Evolutionary conservation across 441 rosid species (phyloP), one percentile per base, ranked within the genome.

Genomic region (Brassica hybrid): DNA sequence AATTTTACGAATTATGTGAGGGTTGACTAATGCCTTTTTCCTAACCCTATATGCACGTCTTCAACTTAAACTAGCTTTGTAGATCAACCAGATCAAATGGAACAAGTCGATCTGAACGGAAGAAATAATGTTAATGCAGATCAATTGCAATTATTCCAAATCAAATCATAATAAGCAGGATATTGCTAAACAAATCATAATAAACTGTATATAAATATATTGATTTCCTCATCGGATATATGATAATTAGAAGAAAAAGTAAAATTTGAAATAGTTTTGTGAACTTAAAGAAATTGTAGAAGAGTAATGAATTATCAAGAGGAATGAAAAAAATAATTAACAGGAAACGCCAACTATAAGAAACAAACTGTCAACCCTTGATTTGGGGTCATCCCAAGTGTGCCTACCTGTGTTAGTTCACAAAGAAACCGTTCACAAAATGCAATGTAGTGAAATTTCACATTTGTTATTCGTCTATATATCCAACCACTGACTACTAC

Each of bases 381-480:
- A 45, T 59, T 48, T 71, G 18, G 57, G 81, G 64, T 72, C 81
- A 78, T 67, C 57, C 64, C 71, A 78, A 78, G 32, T 32, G 65
- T 78, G 64, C 77, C 64, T 72, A 7, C 76, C 56, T 65, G 1
- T n/a, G 18, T 65, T 58, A 30, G 30, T 38, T 64, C 67, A 38
- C 50, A 70, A 52, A 3, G 45, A 38, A 38, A 38, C 45, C 45
- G 30, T 38, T 64, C 67, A 17, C 50, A 70, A 63, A 7, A 71
- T 38, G 34, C 50, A 77, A 65, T 27, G 16, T 38, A 64, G 8
- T 5, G 5, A 30, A 12, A 16, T 45, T 32, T 52, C 57, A 52
- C 14, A 62, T 38, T 6, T 5, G 0, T 18, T 27, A n/a, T 70
- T 45, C 45, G 16, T 30, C 72, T 1, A n/a, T 45, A 32, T 58